phyloP scores from a whole-genome alignment of 2,329 filamentous ascomycete genomes.

The Trichoderma atroviride region DNA sequence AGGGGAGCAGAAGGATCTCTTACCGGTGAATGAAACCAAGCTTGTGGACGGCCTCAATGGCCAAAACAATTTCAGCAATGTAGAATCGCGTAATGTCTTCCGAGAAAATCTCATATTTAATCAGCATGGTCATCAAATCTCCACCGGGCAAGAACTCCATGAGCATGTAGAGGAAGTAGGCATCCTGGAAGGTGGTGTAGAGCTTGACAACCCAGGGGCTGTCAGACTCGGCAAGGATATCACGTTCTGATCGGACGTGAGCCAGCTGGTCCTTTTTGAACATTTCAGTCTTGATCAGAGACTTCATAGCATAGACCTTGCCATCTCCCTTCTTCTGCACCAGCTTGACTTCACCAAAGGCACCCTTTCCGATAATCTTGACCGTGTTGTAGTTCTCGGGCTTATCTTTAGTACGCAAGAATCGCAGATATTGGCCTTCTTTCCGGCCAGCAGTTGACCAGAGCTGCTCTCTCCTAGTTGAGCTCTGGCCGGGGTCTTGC shows the following conservation, averaged over 20 bases:
- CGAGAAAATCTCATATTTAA: constrained; percentile 99
- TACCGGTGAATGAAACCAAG: constrained; percentile 98
- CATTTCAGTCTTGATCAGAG: constrained; percentile 98
- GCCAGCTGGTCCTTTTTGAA: constrained; percentile 99
- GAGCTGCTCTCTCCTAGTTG: constrained; percentile 79
- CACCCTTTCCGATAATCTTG: constrained; percentile 98
- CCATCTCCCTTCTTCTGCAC: constrained; percentile 95
- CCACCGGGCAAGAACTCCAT: constrained; percentile 99
- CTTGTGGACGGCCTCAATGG: constrained; percentile 98
- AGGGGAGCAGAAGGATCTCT: constrained; percentile 36
- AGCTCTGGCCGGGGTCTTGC: constrained; percentile 72
- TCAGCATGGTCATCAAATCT: constrained; percentile 99
- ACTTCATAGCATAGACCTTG: constrained; percentile 98
- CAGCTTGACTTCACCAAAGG: constrained; percentile 96
- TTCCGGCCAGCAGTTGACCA: constrained; percentile 83
- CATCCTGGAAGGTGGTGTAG: constrained; percentile 96
- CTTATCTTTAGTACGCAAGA: constrained; percentile 89
- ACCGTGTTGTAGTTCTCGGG: constrained; percentile 94
- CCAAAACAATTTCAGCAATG: constrained; percentile 96
- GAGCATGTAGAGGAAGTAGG: constrained; percentile 95
- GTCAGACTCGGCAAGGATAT: constrained; percentile 98
- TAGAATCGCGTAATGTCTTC: constrained; percentile 99
- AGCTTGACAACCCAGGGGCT: constrained; percentile 99
- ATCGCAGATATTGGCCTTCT: constrained; percentile 90
- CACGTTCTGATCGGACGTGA: constrained; percentile 94